Conservation (phyloP, 208 protist genomes). For the Borovskyia barvae region DNA sequence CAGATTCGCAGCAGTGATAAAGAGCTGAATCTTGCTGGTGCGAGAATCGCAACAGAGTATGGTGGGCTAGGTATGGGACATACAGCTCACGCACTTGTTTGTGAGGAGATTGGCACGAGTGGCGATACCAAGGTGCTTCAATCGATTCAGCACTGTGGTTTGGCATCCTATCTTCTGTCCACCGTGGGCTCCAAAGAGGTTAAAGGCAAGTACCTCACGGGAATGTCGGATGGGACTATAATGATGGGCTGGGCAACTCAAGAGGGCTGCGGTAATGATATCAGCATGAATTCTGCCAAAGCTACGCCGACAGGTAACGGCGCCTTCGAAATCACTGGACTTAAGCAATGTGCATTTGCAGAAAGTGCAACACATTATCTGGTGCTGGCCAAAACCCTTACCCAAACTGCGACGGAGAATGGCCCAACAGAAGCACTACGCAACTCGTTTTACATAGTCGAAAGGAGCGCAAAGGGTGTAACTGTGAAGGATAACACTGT, state of each 20-base stretch:
- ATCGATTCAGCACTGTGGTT: constrained; percentile 59
- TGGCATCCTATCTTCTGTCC: constrained; percentile 68
- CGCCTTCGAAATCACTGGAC: constrained; percentile 57
- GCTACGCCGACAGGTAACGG: constrained; percentile 27
- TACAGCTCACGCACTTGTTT: constrained; percentile 74
- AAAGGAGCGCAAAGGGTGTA: constrained; percentile 42
- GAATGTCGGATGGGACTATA: constrained; percentile 81
- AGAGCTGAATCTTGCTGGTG: constrained; percentile 55
- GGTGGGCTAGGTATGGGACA: constrained; percentile 78
- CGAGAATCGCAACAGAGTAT: constrained; percentile 78
- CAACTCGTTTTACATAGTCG: constrained; percentile 80
- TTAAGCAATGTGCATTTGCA: constrained; percentile 57
- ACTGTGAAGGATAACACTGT: constrained; percentile 30
- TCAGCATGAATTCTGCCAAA: constrained; percentile 77
- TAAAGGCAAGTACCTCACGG: constrained; percentile 83
- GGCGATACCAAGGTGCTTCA: constrained; percentile 45
- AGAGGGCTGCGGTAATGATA: constrained; percentile 65
- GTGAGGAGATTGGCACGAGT: constrained; percentile 71
- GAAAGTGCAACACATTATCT: constrained; percentile 76
- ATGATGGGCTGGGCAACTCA: constrained; percentile 81
- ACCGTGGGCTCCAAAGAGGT: constrained; percentile 68
- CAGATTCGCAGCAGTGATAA: constrained; percentile 69
- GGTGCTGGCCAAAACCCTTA: constrained; percentile 71
- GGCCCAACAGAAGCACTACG: constrained; percentile 57
- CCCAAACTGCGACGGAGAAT: constrained; percentile 54